Evolutionary conservation across 1,139 yeast genomes (phyloP).

Genomic region (Saccharomycopsis hybrid): DNA sequence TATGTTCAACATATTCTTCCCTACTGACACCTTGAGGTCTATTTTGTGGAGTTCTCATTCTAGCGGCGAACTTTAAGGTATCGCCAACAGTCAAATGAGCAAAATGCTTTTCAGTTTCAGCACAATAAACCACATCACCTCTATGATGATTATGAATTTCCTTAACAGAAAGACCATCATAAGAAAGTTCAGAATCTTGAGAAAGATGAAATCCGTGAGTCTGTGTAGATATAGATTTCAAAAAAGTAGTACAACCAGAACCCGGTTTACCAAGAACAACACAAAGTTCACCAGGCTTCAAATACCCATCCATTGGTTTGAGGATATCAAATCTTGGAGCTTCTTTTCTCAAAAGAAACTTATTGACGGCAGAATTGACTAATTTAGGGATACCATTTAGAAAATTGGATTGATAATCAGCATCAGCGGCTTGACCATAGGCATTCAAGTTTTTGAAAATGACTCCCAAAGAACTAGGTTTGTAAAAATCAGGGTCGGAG

Average conservation of each 20-base stretch:
- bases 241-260: constrained; percentile 45
- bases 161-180: constrained; percentile 35
- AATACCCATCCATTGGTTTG: constrained; percentile 40
- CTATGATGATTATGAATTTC: constrained; percentile 40
- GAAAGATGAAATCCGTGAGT: constrained; percentile 44
- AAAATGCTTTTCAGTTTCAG: constrained; percentile 56
- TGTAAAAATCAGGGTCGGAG: constrained; percentile 58
- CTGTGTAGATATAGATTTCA: constrained; percentile 36
- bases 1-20: constrained; percentile 43
- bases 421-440: constrained; percentile 68
- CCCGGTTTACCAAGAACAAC: constrained; percentile 52
- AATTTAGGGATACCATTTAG: constrained; percentile 43
- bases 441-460: constrained; percentile 65
- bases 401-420: constrained; percentile 75
- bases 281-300: constrained; percentile 47
- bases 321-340: constrained; percentile 30
- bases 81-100: constrained; percentile 57
- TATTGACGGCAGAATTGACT: not conserved
- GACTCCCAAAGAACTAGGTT: constrained; percentile 59
- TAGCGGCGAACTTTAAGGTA: constrained; percentile 51
- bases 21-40: constrained; percentile 41
- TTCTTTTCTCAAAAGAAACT: constrained; percentile 5
- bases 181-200: constrained; percentile 31
- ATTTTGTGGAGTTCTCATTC: constrained; percentile 47
- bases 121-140: constrained; percentile 56